Base-by-base conservation (phyloP, 179 eudicot species). In the Patellifolia procumbens region DNA sequence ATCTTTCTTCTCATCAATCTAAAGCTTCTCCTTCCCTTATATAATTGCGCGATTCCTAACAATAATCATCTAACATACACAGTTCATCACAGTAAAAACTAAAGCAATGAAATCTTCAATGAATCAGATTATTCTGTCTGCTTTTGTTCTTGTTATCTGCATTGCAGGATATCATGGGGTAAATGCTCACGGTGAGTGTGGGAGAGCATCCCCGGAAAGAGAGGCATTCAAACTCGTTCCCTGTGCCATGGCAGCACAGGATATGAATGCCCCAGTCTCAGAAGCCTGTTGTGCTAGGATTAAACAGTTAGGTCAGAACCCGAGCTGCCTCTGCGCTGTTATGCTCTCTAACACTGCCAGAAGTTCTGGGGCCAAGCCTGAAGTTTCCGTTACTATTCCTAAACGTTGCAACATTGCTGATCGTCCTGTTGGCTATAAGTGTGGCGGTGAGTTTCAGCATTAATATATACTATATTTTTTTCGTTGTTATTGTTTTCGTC, bases 401-500 rank as follows among this genome's bases (percentile, higher is more conserved):
- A 90, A 90, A 76, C 86, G 90, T 26, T 88, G 94, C 85, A 87
- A 87, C 83, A 63, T 90, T 12, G 84, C 79, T 58, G 76, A 88
- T 61, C 90, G 92, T 10, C 94, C 94, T 17, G 81, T 90, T 74
- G 94, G 92, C 32, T 90, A 86, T 84, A 81, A 86, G 74, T 90
- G 94, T 66, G 92, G 90, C 53, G 76, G 94, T 90, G 32, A 51
- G 83, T 78, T 64, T 69, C 19, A 9, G 0, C 9, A 0, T 19
- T 9, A 31, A 6, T 67, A n/a, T 0, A 64, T 15, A 1, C 19
- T 35, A 6, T 20, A 7, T 64, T 35, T 37, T 2, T 19, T 0
- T n/a, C 3, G 0, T 19, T 11, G 8, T 10, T 0, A 39, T 24
- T 10, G 32, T 72, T 63, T 22, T 35, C 15, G 6, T 4, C 24